phyloP scores from a whole-genome alignment of 1,284 basidiomycete species.

The Pyrrhoderma lamaoense region DNA sequence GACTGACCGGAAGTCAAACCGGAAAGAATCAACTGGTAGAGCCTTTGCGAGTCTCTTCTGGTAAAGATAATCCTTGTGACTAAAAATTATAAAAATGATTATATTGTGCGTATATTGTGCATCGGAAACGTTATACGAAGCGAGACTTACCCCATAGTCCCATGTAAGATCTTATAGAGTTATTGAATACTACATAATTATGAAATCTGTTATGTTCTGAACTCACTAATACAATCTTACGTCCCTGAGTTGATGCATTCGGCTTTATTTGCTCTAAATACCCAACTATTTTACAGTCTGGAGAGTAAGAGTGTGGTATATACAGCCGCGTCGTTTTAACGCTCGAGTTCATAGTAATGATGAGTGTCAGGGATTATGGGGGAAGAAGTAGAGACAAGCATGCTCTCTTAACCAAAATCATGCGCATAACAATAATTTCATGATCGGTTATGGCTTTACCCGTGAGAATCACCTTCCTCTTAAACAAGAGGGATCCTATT shows the following conservation, averaged over 20 bases:
- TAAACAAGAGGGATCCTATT: not conserved
- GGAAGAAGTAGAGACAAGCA: too few species aligned
- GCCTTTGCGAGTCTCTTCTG: conserved; percentile 61
- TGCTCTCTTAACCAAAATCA: too few species aligned
- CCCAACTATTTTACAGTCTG: conserved; percentile 46
- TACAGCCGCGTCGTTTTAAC: conserved; percentile 38
- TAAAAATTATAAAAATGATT: too few species aligned
- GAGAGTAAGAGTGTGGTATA: conserved; percentile 50
- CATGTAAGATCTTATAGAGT: conserved; percentile 61
- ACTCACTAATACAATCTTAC: conserved; percentile 63
- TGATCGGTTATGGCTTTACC: too few species aligned
- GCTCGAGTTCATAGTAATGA: conserved; percentile 5
- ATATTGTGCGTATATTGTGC: too few species aligned
- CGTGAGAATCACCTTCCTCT: too few species aligned
- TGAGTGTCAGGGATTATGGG: too few species aligned
- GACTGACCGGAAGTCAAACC: conserved; percentile 76
- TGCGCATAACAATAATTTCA: too few species aligned
- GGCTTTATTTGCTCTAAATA: conserved; percentile 55
- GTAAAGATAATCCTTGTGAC: conserved; percentile 80
- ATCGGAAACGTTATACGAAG: too few species aligned
- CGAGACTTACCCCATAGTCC: conserved; percentile 57
- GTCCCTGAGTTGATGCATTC: conserved; percentile 41
- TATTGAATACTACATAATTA: not conserved
- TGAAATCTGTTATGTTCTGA: not conserved
- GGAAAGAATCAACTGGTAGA: conserved; percentile 72